Evolutionary conservation across 2,329 filamentous ascomycete genomes (phyloP).

Genomic region (Hortaea sp.): DNA sequence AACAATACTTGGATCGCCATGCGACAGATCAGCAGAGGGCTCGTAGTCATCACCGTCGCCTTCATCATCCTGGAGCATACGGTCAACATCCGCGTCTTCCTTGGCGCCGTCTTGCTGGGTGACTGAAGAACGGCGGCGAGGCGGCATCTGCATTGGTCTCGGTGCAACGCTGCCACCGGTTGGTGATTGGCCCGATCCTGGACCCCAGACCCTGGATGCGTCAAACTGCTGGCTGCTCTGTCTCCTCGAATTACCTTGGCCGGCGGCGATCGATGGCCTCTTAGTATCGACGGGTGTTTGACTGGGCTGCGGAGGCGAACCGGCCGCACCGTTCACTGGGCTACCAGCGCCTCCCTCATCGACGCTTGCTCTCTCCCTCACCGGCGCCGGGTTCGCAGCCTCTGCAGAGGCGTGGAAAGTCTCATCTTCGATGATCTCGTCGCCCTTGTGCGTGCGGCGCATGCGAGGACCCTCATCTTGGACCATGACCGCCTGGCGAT

Average conservation of each 20-base stretch:
- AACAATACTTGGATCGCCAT: conserved; percentile 58
- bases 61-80: conserved; percentile 75
- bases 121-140: conserved; percentile 28
- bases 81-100: conserved; percentile 81
- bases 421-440: conserved; percentile 78
- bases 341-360: conserved; percentile 16
- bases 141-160: conserved; percentile 37
- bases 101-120: conserved; percentile 44
- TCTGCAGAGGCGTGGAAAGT: conserved; percentile 34
- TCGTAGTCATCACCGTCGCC: conserved; percentile 63
- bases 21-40: conserved; percentile 54
- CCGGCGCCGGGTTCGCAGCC: conserved; percentile 36
- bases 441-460: conserved; percentile 86
- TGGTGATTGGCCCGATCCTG: conserved; percentile 55
- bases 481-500: conserved; percentile 77
- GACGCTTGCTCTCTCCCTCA: conserved; percentile 31
- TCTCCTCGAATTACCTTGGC: conserved; percentile 6
- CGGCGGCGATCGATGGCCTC: conserved; percentile 1
- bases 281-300: conserved; percentile 13
- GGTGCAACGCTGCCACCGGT: conserved; percentile 21
- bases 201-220: conserved; percentile 75
- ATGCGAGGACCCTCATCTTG: conserved; percentile 62
- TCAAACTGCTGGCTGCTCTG: conserved; percentile 50
- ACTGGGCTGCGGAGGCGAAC: conserved; percentile 21
- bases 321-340: conserved; percentile 1